phyloP scores from a whole-genome alignment of 225 moss, liverwort and hornwort genomes.

The Ulota crispa region DNA sequence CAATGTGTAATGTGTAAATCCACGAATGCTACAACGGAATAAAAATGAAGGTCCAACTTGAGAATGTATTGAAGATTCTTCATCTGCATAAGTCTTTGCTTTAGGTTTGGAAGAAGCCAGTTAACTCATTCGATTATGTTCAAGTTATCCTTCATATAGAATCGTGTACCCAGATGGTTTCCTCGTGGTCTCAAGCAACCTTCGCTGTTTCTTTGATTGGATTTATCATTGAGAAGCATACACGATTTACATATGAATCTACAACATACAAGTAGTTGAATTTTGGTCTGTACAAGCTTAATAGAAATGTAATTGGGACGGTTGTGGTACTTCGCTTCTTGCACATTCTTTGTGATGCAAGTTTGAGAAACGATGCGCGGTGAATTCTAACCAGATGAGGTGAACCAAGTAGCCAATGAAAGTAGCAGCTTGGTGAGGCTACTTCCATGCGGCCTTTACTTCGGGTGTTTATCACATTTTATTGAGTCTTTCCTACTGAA shows the following conservation, averaged over 20 bases:
- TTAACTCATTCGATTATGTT: not conserved
- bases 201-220: slow-evolving; percentile 16
- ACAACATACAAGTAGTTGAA: not conserved
- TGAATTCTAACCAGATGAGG: not conserved
- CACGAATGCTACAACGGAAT: not conserved
- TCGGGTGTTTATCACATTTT: not conserved
- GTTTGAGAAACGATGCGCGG: slow-evolving; percentile 12
- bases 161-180: not conserved
- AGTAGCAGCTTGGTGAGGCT: slow-evolving; percentile 11
- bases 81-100: slow-evolving; percentile 1
- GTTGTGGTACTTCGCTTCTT: not conserved
- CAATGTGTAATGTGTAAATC: slow-evolving; percentile 3
- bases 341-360: not conserved
- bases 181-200: not conserved
- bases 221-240: not conserved
- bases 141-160: not conserved
- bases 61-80: not conserved
- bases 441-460: not conserved
- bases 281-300: not conserved
- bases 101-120: slow-evolving; percentile 3
- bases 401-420: not conserved
- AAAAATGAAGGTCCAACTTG: not conserved
- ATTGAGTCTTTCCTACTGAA: not conserved
- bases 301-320: not conserved
- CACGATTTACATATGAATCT: not conserved